Evolutionary conservation across 129 eudicot species (phyloP).

Genomic region (Calendula officinalis): DNA sequence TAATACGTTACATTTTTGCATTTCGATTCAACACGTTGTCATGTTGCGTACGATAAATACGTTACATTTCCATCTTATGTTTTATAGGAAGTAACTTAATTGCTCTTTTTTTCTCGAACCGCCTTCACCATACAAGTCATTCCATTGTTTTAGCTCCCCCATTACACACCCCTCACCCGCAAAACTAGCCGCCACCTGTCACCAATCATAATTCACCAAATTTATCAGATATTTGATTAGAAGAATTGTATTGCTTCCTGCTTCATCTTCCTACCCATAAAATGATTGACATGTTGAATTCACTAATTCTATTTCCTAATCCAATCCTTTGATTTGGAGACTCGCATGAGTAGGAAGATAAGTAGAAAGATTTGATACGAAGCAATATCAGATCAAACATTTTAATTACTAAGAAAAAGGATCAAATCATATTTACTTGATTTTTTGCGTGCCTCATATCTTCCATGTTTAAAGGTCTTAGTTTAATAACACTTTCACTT

Average conservation of each 20-base stretch:
- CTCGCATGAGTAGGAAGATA: no score
- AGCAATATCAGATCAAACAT: no score
- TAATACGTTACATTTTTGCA: slow-evolving; percentile 19
- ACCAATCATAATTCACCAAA: background rate
- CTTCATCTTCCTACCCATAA: no score
- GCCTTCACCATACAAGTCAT: slow-evolving; percentile 85
- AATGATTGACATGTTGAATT: no score
- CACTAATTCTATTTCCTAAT: no score
- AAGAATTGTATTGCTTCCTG: no score
- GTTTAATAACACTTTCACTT: slow-evolving; percentile 49
- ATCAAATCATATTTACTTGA: slow-evolving; percentile 48
- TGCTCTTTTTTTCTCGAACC: slow-evolving; percentile 86
- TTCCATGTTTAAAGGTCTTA: slow-evolving; percentile 84
- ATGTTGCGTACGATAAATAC: no score
- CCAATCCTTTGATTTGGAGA: no score
- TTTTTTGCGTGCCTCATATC: slow-evolving; percentile 84
- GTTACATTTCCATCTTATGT: background rate
- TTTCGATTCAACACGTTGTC: background rate
- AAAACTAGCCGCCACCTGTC: slow-evolving; percentile 89
- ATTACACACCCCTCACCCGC: slow-evolving; percentile 72
- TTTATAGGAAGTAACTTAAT: slow-evolving; percentile 69
- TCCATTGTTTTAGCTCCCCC: slow-evolving; percentile 87
- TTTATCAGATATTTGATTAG: background rate
- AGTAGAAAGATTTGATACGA: no score
- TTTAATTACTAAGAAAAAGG: background rate